Base-by-base conservation (phyloP, 129 eudicot species). In the Flaveria trinervia region DNA sequence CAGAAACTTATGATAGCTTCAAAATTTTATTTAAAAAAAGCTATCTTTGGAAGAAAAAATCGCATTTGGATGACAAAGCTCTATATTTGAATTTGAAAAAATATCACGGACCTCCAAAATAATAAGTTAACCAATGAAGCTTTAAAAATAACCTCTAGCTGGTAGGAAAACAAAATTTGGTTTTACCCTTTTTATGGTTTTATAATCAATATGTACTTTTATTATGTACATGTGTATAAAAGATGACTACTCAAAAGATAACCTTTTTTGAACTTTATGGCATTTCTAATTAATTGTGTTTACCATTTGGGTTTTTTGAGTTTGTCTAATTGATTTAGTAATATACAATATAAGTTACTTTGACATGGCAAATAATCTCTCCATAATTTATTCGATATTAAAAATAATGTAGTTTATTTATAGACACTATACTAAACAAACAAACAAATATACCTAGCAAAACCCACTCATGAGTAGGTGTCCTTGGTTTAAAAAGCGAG, bases 41-140 rank as follows among this genome's bases (percentile, higher is more conserved):
- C n/a, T 1, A 59, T 59, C 1, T 59, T 22, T 59, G 65, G 65
- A 59, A 59, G 65, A 59, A 59, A 56, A 59, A 10, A 59, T 59
- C 65, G 22, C 11, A 33, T 22, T 22, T 59, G 36, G 36, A 23
- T 23, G 65, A 59, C 16, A 23, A 59, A 55, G 25, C 62, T 52
- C 10, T 18, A 7, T 2, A 7, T 18, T 55, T 55, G 12, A 54
- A 18, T 18, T 7, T 55, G 62, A 17, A 55, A 55, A 18, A 8
- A 55, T 5, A n/a, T 4, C 1, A 6, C 10, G 59, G 22, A 18
- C 12, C 62, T 55, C 62, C 62, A 10, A 59, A 59, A 23, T 2
- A 59, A 22, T 23, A 22, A 59, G 54, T 14, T 23, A 59, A 59
- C 25, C 8, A 23, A 59, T 59, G 65, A 59, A 59, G 65, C 36